Base-by-base conservation (phyloP, 352 stramenopile species). In the Pythium aquatile region DNA sequence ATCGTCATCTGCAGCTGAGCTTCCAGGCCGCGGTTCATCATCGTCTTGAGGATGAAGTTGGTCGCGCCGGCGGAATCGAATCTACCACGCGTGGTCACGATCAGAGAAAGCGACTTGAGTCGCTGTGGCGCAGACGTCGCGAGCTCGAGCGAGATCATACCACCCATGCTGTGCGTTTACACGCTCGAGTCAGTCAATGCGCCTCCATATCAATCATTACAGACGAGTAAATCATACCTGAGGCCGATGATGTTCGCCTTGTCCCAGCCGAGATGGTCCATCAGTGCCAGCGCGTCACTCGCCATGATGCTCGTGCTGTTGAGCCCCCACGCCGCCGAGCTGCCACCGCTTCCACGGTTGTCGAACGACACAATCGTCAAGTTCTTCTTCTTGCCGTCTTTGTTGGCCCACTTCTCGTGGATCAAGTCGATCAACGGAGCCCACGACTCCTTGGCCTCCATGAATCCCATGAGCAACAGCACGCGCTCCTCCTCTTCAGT, bases 91-190 rank as follows among this genome's bases (percentile, higher is more conserved):
- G 77, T 81, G 24, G 82, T 88, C 26, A 87, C 82, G 20, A 90
- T 62, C 0, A 91, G 70, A 16, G 79, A 81, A 13, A 91, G 71
- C 54, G 81, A 90, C 51, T 75, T 59, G 5, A 91, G 62, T n/a
- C 81, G 69, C 47, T 85, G 59, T 0, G 76, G 79, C 6, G 79
- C 75, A 11, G 59, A 52, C 1, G 74, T 61, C 1, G 77, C 77
- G 5, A 91, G 63, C 58, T 91, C 80, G 20, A 85, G 72, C 7
- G 79, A 66, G 59, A 91, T 90, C 83, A 91, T 91, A 6, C 83
- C 80, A 17, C 83, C 83, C 79, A 91, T 87, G 44, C 79, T 88
- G 39, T 35, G 30, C 14, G 30, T 24, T 44, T 5, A 40, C 6
- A 60, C 16, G 7, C 4, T 1, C 40, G 40, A 17, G 51, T 60